Conservation (phyloP, 768 basidiomycete species). For the Pisolithus tinctorius region DNA sequence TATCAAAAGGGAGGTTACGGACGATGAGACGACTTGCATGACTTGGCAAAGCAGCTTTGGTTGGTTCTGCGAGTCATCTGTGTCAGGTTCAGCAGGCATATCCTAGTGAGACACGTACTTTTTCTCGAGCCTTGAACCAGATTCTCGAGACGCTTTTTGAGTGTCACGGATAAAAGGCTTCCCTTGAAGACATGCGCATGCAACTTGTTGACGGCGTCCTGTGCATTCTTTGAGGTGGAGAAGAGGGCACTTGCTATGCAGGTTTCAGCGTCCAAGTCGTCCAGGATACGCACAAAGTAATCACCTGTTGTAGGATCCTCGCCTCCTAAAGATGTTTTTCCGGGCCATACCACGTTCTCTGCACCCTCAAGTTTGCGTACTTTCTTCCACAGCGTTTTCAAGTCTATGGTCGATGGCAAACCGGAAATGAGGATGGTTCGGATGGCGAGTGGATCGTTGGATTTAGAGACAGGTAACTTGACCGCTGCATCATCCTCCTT, state of each 20-base stretch:
- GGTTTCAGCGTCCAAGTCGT: neutral
- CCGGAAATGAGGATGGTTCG: slow-evolving; percentile 76
- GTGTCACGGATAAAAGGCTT: slow-evolving; percentile 71
- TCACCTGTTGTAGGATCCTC: slow-evolving; percentile 50
- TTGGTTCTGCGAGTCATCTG: slow-evolving; percentile 17
- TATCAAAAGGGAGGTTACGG: slow-evolving; percentile 81
- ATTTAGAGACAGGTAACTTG: slow-evolving; percentile 26
- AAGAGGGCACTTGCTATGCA: slow-evolving; percentile 69
- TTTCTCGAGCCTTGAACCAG: slow-evolving; percentile 42
- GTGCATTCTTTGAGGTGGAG: slow-evolving; percentile 56
- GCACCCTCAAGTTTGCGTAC: slow-evolving; percentile 74
- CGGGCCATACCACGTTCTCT: slow-evolving; percentile 68
- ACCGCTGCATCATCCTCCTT: slow-evolving; percentile 33
- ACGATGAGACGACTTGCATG: slow-evolving; percentile 81
- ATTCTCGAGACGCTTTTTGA: slow-evolving; percentile 79
- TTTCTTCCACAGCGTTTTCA: slow-evolving; percentile 78
- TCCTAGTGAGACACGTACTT: slow-evolving; percentile 8
- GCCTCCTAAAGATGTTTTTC: slow-evolving; percentile 32
- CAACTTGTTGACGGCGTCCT: slow-evolving; percentile 67
- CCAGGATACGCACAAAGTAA: neutral
- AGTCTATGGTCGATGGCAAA: slow-evolving; percentile 54
- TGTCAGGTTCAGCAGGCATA: neutral
- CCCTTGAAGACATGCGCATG: slow-evolving; percentile 95
- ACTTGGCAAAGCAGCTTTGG: slow-evolving; percentile 44
- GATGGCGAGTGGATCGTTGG: slow-evolving; percentile 74